Evolutionary conservation across 2,329 filamentous ascomycete genomes (phyloP), one percentile per base, ranked within the genome.

Genomic region (Emergomyces africanus): DNA sequence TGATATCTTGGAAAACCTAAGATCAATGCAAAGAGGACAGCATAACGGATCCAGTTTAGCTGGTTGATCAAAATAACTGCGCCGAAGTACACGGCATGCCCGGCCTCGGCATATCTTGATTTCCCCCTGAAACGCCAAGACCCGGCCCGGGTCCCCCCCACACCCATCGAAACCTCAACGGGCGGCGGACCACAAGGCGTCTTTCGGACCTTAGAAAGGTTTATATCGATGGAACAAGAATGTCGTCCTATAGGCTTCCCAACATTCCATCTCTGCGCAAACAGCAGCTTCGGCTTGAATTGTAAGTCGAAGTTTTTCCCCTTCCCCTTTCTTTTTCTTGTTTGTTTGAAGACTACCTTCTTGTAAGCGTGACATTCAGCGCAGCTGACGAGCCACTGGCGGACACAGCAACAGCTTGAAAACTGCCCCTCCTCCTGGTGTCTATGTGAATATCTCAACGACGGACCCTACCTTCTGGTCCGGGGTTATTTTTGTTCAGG

Each of bases 401-500:
- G 3, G 3, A 20, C 25, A 62, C 73, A 95, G 90, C 74, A 82
- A 88, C 62, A 88, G 88, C 62, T 79, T 96, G 66, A 90, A 88
- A 72, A 83, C 89, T 75, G 85, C 86, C 61, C 90, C 88, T 71
- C 91, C 91, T 1, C 84, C 89, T 59, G 92, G 94, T 57, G 81
- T 96, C 62, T 96, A 94, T 74, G 83, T 96, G 73, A 89, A 83
- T 71, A 81, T 96, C 61, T 88, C 87, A 33, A 89, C 89, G 0
- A 88, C 87, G 28, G 87, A 96, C 69, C 84, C 89, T 20, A 84
- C 84, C 18, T 76, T 90, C 54, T 97, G 92, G 92, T 87, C 86
- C 37, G 91, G 90, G n/a, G 88, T 95, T 23, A 79, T 97, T 33
- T 97, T 97, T 70, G 84, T 96, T 62, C 87, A 90, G 59, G 86